Conservation (phyloP, 352 stramenopile genomes). For the Peronospora belbahrii region DNA sequence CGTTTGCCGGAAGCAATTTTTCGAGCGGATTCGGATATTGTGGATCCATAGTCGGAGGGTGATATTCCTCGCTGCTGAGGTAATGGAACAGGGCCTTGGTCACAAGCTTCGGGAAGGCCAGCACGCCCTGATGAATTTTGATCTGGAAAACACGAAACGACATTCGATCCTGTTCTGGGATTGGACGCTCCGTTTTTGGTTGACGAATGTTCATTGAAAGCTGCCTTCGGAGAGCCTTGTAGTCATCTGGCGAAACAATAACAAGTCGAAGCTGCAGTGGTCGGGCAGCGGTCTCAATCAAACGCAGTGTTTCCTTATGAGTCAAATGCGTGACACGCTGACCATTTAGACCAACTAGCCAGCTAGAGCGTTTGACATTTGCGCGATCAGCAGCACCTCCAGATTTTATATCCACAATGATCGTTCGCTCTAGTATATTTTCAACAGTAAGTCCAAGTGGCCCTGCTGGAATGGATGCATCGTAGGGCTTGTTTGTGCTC, state of each 20-base stretch:
- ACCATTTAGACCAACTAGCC: constrained; percentile 76
- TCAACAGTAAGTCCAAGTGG: constrained; percentile 83
- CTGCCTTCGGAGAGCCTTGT: constrained; percentile 64
- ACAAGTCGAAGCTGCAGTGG: constrained; percentile 69
- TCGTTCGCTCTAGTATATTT: constrained; percentile 83
- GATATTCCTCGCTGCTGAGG: constrained; percentile 60
- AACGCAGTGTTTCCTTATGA: constrained; percentile 78
- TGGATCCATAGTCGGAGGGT: constrained; percentile 40
- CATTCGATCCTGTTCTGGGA: constrained; percentile 80
- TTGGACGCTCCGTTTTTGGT: constrained; percentile 71
- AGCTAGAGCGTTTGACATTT: constrained; percentile 76
- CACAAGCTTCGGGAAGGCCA: constrained; percentile 62
- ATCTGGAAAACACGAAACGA: constrained; percentile 80
- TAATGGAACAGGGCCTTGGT: constrained; percentile 68
- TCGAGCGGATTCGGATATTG: constrained; percentile 49
- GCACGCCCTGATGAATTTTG: constrained; percentile 76
- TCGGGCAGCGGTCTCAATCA: constrained; percentile 71
- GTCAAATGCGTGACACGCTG: constrained; percentile 69
- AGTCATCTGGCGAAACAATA: constrained; percentile 60
- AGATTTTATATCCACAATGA: constrained; percentile 85
- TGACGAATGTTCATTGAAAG: constrained; percentile 82
- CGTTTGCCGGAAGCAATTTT: constrained; percentile 36
- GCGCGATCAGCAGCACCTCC: constrained; percentile 63
- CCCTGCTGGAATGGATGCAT: constrained; percentile 66
- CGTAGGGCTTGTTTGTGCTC: constrained; percentile 43